Evolutionary conservation across 2,329 filamentous ascomycete genomes (phyloP).

Genomic region (Colletotrichum spaethianum): DNA sequence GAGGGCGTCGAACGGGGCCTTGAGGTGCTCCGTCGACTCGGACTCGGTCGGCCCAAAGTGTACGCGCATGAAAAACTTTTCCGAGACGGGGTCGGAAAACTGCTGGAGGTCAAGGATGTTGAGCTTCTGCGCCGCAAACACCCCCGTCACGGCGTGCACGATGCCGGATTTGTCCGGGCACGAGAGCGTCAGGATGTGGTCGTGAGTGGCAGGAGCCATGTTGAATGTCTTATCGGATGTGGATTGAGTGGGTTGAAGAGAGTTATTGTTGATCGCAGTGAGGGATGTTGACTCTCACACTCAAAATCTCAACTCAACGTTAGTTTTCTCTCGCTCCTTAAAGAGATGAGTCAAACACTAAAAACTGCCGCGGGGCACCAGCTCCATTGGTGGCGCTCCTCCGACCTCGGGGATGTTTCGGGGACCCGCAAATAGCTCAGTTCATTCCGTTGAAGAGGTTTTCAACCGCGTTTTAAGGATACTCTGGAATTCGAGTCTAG

Average conservation of each 20-base stretch:
- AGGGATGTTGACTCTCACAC: slow-evolving; percentile 2
- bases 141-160: slow-evolving; percentile 85
- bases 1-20: slow-evolving; percentile 70
- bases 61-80: slow-evolving; percentile 90
- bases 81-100: slow-evolving; percentile 81
- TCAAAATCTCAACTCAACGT: slow-evolving; percentile 1
- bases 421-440: slow-evolving; percentile 36
- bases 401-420: slow-evolving; percentile 40
- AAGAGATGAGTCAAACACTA: slow-evolving; percentile 39
- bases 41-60: slow-evolving; percentile 78
- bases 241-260: slow-evolving; percentile 1
- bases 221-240: slow-evolving; percentile 27
- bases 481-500: background rate
- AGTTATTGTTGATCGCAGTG: slow-evolving; percentile 1
- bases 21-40: slow-evolving; percentile 65
- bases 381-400: slow-evolving; percentile 21
- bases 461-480: background rate
- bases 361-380: slow-evolving; percentile 35
- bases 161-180: slow-evolving; percentile 90
- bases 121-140: slow-evolving; percentile 80
- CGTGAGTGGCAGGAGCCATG: slow-evolving; percentile 37
- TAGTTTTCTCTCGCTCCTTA: slow-evolving; percentile 25
- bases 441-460: background rate
- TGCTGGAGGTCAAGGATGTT: slow-evolving; percentile 90
- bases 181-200: slow-evolving; percentile 82